Conservation (phyloP, 2,329 filamentous ascomycete species). For the Phoma sp. region DNA sequence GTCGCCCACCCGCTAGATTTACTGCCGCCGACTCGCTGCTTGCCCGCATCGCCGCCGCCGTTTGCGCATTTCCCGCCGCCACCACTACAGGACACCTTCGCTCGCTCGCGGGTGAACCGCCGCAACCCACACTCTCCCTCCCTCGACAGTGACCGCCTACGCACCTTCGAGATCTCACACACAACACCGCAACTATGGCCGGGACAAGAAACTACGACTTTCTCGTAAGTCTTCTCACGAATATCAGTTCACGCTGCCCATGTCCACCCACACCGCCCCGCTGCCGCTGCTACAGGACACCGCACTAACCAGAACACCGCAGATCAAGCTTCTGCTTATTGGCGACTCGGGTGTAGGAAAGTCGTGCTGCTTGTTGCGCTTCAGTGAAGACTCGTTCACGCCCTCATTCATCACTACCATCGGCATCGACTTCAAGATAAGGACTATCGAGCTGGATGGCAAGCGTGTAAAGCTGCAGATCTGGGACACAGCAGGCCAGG, state of each 20-base stretch:
- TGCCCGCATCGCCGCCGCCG: background rate
- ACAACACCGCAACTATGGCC: conserved; percentile 68
- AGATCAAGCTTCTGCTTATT: conserved; percentile 98
- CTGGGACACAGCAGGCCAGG: conserved; percentile 98
- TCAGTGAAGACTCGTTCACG: conserved; percentile 97
- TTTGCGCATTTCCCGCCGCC: conserved; percentile 5
- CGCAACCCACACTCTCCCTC: conserved; percentile 28
- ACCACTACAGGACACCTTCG: conserved; percentile 15
- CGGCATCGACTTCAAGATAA: conserved; percentile 99
- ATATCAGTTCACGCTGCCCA: conserved; percentile 5
- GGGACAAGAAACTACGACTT: conserved; percentile 99
- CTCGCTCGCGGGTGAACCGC: conserved; percentile 34
- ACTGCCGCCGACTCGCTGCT: conserved; percentile 2
- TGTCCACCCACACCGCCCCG: conserved; percentile 11
- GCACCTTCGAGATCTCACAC: conserved; percentile 6
- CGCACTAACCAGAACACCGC: conserved; percentile 23
- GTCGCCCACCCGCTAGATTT: background rate
- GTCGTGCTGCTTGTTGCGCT: conserved; percentile 94
- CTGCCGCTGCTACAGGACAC: background rate
- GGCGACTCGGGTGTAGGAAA: conserved; percentile 97
- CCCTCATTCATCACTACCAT: conserved; percentile 99
- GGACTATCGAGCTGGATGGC: conserved; percentile 97
- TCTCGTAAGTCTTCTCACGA: conserved; percentile 68
- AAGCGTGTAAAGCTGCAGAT: conserved; percentile 99
- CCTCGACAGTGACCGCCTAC: conserved; percentile 20